Percentiles rank a stretch among this genome's conserved stretches.
These are phyloP conservation scores for Antitrichia curtipendula DNA, from an alignment of 225 moss, liverwort and hornwort genomes.

Conservation along the genomic window DNA sequence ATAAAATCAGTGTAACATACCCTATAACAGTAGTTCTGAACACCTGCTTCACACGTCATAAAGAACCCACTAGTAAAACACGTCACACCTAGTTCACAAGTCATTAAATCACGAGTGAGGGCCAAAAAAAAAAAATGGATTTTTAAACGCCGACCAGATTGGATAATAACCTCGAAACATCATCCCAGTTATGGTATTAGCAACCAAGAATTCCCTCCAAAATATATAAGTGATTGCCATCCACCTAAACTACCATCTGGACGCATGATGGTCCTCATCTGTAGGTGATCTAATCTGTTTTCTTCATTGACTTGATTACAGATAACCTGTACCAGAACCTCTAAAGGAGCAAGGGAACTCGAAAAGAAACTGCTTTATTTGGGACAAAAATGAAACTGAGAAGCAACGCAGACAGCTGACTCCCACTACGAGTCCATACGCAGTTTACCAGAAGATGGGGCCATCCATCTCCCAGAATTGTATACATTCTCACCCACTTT, in stretches of 20 bases:
- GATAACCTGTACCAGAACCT: not conserved
- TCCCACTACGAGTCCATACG: conserved; percentile 18
- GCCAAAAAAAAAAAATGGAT: not conserved
- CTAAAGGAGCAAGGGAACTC: not conserved
- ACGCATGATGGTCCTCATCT: not conserved
- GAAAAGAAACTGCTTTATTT: not conserved
- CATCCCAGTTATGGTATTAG: not conserved
- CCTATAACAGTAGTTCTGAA: not conserved
- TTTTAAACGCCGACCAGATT: not conserved
- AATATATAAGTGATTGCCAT: not conserved
- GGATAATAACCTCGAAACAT: not conserved
- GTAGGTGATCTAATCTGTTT: not conserved
- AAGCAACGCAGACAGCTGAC: not conserved
- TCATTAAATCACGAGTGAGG: not conserved
- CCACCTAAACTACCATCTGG: not conserved
- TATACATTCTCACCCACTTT: conserved; percentile 88
- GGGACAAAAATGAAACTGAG: conserved; percentile 16
- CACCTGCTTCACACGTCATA: not conserved
- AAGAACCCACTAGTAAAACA: not conserved
- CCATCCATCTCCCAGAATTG: conserved; percentile 85
- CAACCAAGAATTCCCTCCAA: not conserved
- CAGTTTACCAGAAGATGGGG: conserved; percentile 87
- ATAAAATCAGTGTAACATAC: not conserved
- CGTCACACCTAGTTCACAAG: not conserved
- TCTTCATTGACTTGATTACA: not conserved